Percentiles rank a stretch among this genome's conserved stretches.
Evolutionary conservation across 1,139 yeast species (phyloP).

Genomic region (Hansenula sp.): DNA sequence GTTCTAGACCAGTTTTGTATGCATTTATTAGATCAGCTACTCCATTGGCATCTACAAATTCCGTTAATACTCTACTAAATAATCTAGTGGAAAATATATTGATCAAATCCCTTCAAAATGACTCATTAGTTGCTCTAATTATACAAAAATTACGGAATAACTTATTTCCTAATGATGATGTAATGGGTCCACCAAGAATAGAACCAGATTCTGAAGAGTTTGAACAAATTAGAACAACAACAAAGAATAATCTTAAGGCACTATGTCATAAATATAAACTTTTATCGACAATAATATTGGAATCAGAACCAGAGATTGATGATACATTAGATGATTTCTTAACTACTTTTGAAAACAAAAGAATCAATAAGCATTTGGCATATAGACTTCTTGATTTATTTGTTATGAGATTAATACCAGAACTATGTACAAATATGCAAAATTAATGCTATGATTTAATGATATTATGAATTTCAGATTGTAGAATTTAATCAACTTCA

Average conservation of each 20-base stretch:
- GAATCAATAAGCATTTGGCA: slow-evolving; percentile 37
- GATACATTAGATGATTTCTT: slow-evolving; percentile 25
- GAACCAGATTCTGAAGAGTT: slow-evolving; percentile 18
- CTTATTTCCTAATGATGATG: slow-evolving; percentile 34
- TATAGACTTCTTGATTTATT: slow-evolving; percentile 35
- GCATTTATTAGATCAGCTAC: slow-evolving; percentile 21
- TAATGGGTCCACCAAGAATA: slow-evolving; percentile 36
- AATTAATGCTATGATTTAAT: background rate
- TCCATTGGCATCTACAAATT: slow-evolving; percentile 5
- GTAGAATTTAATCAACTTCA: background rate
- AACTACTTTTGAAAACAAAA: slow-evolving; percentile 30
- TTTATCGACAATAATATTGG: slow-evolving; percentile 19
- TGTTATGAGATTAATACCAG: slow-evolving; percentile 34
- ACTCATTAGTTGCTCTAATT: slow-evolving; percentile 20
- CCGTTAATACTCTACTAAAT: slow-evolving; percentile 20
- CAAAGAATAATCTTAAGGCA: slow-evolving; percentile 10
- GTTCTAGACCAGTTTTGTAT: slow-evolving; percentile 23
- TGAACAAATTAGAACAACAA: slow-evolving; percentile 14
- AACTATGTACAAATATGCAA: slow-evolving; percentile 15
- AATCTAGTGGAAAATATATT: slow-evolving; percentile 21
- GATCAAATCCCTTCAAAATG: slow-evolving; percentile 14
- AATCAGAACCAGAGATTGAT: slow-evolving; percentile 23
- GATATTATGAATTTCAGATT: background rate
- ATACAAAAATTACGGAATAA: slow-evolving; percentile 26
- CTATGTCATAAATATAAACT: slow-evolving; percentile 16